Conservation (phyloP, 2,329 filamentous ascomycete genomes). For the Botrytis elliptica region DNA sequence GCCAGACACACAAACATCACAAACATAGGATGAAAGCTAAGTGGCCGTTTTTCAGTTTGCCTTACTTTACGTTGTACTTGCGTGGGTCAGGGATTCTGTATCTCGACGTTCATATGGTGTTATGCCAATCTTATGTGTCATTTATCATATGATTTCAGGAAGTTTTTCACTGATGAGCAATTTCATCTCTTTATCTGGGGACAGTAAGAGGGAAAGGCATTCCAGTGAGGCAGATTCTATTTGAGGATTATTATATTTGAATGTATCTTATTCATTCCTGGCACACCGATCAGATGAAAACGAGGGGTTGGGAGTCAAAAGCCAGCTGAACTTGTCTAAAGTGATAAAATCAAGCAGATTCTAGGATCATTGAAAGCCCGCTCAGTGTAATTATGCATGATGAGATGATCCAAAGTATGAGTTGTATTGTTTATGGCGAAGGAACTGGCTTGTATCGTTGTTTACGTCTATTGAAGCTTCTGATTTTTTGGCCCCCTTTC, state of each 20-base stretch:
- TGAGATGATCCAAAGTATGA: background rate
- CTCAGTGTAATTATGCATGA: constrained; percentile 12
- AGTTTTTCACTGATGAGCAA: constrained; percentile 1
- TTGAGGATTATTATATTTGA: background rate
- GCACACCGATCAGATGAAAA: constrained; percentile 16
- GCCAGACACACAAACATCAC: constrained; percentile 11
- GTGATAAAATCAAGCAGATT: constrained; percentile 9
- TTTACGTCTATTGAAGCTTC: background rate
- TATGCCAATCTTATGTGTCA: constrained; percentile 19
- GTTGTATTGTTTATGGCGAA: background rate
- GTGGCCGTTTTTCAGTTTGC: constrained; percentile 18
- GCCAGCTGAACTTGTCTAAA: constrained; percentile 11
- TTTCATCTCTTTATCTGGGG: background rate
- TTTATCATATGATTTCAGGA: constrained; percentile 16
- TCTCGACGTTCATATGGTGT: constrained; percentile 5
- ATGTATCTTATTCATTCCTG: constrained; percentile 1
- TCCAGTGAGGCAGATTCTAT: constrained; percentile 14
- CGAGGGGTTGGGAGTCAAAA: constrained; percentile 8
- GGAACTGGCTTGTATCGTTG: background rate
- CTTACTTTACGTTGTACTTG: constrained; percentile 16
- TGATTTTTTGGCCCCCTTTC: constrained; percentile 10
- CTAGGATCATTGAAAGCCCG: constrained; percentile 12
- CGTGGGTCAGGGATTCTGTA: constrained; percentile 8
- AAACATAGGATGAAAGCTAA: constrained; percentile 11
- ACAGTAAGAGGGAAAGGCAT: constrained; percentile 14